These are phyloP conservation scores for Teunomyces gatunensis DNA, from an alignment of 805 yeast species.

Conservation along the genomic window DNA sequence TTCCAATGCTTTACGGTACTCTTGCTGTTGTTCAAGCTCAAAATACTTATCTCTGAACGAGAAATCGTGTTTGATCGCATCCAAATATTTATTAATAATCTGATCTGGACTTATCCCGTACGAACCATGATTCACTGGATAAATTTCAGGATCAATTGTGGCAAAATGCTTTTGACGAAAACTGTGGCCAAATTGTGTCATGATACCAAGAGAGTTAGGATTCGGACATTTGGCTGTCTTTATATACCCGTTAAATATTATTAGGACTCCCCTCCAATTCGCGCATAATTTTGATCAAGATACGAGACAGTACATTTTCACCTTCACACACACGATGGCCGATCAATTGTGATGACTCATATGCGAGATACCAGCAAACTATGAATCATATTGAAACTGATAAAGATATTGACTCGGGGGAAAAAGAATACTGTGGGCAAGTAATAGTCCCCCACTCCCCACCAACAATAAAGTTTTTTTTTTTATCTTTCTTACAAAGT, in stretches of 20 bases:
- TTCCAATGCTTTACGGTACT: slow-evolving; percentile 34
- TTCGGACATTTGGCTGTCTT: background rate
- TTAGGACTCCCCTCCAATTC: no score
- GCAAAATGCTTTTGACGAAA: slow-evolving; percentile 49
- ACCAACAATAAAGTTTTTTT: no score
- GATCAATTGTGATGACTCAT: no score
- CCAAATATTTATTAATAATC: slow-evolving; percentile 39
- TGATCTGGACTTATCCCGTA: slow-evolving; percentile 55
- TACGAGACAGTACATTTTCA: no score
- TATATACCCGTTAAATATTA: background rate
- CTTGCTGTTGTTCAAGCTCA: slow-evolving; percentile 21
- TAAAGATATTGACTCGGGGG: no score
- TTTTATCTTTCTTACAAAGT: no score
- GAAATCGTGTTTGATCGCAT: slow-evolving; percentile 21
- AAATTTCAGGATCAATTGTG: slow-evolving; percentile 34
- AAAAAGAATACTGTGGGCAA: no score
- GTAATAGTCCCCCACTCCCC: no score
- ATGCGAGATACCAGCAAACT: no score
- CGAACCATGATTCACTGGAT: slow-evolving; percentile 63
- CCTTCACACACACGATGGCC: no score
- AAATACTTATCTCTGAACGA: slow-evolving; percentile 49
- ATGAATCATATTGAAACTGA: no score
- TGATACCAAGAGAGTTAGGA: background rate
- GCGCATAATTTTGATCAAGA: no score
- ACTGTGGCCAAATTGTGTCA: slow-evolving; percentile 45